These are phyloP conservation scores for Hyaloscypha hepaticicola DNA, from an alignment of 495 filamentous ascomycete genomes.

Conservation along the genomic window DNA sequence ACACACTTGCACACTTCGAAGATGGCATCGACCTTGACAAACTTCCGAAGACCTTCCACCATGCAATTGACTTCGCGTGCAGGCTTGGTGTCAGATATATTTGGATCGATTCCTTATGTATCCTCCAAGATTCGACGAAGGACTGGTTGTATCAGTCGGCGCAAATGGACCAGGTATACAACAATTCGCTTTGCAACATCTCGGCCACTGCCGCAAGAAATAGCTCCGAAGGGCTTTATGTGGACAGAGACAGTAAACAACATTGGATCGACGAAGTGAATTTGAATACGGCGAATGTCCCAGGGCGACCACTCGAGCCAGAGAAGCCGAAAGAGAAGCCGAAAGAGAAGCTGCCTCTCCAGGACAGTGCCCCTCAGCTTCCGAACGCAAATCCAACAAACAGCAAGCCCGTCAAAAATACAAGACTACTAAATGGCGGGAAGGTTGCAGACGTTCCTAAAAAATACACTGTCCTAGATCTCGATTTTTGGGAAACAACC, in stretches of 20 bases:
- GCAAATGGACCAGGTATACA: no score
- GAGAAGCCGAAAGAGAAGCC: neutral
- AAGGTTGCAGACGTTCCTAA: neutral
- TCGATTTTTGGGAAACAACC: constrained; percentile 2
- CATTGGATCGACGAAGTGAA: constrained; percentile 10
- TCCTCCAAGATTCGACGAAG: constrained; percentile 21
- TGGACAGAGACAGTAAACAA: constrained; percentile 1
- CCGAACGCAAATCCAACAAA: neutral
- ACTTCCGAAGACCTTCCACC: constrained; percentile 17
- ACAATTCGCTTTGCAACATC: no score
- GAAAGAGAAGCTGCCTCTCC: neutral
- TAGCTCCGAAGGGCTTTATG: neutral
- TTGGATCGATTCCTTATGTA: no score
- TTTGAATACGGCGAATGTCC: constrained; percentile 4
- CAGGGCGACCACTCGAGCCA: neutral
- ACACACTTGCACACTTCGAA: constrained; percentile 10
- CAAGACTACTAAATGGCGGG: neutral
- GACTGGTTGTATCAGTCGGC: constrained; percentile 17
- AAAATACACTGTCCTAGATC: neutral
- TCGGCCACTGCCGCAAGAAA: no score
- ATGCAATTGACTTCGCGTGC: constrained; percentile 12
- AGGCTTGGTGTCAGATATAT: constrained; percentile 2
- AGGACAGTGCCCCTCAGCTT: neutral
- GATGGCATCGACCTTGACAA: constrained; percentile 9
- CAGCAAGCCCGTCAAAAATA: neutral